Evolutionary conservation across 1,284 basidiomycete genomes (phyloP), one percentile per base, ranked within the genome.

Genomic region (Trametes versicolor): DNA sequence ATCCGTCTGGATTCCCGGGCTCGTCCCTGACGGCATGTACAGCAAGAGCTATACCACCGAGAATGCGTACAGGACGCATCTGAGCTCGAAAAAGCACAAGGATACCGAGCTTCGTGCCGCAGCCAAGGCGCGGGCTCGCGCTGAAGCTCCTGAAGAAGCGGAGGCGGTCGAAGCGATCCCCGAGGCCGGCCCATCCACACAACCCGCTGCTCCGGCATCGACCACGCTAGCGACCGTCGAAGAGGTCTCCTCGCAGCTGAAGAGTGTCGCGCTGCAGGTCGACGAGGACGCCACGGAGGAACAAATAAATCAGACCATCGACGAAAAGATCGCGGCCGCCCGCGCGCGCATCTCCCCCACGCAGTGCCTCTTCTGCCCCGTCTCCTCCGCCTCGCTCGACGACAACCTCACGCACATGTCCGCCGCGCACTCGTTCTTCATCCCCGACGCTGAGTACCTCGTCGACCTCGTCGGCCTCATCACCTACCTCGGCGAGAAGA

Each of bases 371-470:
- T 99, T 99, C 83, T 99, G 98, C 80, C 67, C 86, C 15, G 72
- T 81, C 48, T 17, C 80, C 15, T 84, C 87, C 12, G 41, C 81
- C 0, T 81, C 87, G 1, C 78, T 96, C 37, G 83, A 89, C 7
- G 85, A 83, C 8, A 96, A 92, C 71, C 83, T 98, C 23, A 80
- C 84, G 0, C 98, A 99, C 83, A 99, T 99, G 98, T 88, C 91
- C 37, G 77, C 79, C 49, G 79, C 79, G 0, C 98, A 99, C 79
- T 96, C 96, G 29, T 99, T 99, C 85, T 99, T 98, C 83, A 85
- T 99, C 65, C 98, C 98, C 50, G 97, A 99, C 70, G 89, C 89
- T 45, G 95, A 98, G 50, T 97, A 94, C 77, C 88, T 99, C 66
- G 81, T 93, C 70, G 95, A 99, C 78, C 78, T 93, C 34, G 70